These are phyloP conservation scores for Striga asiatica DNA, from an alignment of 257 asterid genomes.

Conservation along the genomic window DNA sequence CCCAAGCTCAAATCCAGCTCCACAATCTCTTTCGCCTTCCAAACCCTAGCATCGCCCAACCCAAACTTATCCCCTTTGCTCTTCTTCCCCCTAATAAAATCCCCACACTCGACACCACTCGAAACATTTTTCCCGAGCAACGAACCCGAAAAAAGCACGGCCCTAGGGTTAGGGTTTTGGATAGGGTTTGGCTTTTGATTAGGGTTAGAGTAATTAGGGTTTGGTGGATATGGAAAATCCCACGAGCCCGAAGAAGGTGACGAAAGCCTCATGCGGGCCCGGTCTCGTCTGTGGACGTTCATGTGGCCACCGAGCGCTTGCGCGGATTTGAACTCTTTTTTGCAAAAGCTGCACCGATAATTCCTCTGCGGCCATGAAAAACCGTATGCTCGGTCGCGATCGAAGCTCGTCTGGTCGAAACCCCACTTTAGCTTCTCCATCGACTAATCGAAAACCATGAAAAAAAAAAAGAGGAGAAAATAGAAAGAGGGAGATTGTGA, in stretches of 20 bases:
- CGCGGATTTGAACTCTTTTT: slow-evolving; percentile 64
- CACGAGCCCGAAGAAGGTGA: slow-evolving; percentile 29
- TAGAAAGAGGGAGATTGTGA: not conserved
- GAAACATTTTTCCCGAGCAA: not conserved
- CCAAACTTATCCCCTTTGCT: slow-evolving; percentile 23
- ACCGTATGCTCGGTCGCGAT: slow-evolving; percentile 31
- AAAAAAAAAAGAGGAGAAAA: not conserved
- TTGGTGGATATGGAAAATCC: slow-evolving; percentile 21
- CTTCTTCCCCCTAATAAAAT: slow-evolving; percentile 18
- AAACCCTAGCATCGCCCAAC: slow-evolving; percentile 26
- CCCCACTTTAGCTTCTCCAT: slow-evolving; percentile 43
- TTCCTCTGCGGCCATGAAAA: slow-evolving; percentile 54
- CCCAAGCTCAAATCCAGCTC: slow-evolving; percentile 40
- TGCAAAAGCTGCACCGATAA: slow-evolving; percentile 58
- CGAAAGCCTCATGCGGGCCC: slow-evolving; percentile 52
- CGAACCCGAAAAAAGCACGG: no score
- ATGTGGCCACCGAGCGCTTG: slow-evolving; percentile 79
- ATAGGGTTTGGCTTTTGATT: slow-evolving; percentile 16
- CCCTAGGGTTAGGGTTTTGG: slow-evolving; percentile 15
- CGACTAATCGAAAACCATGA: not conserved
- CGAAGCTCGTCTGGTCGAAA: slow-evolving; percentile 33
- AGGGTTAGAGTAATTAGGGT: no score
- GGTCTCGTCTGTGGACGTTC: slow-evolving; percentile 66
- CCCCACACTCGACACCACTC: not conserved
- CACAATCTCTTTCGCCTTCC: slow-evolving; percentile 31